These are phyloP conservation scores for Psidium friedrichsthalianum DNA, from an alignment of 345 rosid genomes.

Conservation along the genomic window DNA sequence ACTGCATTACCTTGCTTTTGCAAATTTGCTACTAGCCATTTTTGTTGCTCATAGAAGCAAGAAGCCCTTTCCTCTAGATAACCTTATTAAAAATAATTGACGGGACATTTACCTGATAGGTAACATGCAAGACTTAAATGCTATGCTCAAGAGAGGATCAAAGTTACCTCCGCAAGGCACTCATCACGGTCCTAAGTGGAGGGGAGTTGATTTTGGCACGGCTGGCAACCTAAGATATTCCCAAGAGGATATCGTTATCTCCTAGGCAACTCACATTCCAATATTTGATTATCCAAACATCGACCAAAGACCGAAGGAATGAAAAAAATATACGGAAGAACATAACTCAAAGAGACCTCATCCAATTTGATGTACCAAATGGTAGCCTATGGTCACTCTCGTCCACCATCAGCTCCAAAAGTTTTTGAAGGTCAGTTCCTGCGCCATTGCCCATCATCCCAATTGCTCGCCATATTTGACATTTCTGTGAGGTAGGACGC, in stretches of 20 bases:
- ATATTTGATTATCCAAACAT: neutral
- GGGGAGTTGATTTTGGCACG: constrained; percentile 77
- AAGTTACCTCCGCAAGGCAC: constrained; percentile 2
- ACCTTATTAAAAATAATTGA: neutral
- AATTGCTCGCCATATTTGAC: constrained; percentile 47
- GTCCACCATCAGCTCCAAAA: constrained; percentile 57
- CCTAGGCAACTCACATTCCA: neutral
- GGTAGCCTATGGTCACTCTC: constrained; percentile 77
- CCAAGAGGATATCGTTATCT: neutral
- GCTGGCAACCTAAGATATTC: constrained; percentile 50
- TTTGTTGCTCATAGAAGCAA: neutral
- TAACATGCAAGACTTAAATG: neutral
- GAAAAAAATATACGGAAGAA: neutral
- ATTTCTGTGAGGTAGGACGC: constrained; percentile 47
- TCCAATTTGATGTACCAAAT: constrained; percentile 75
- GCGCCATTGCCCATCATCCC: constrained; percentile 53
- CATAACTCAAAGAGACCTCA: constrained; percentile 31
- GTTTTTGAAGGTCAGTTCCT: constrained; percentile 55
- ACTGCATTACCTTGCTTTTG: neutral
- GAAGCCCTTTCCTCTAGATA: neutral
- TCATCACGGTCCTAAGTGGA: constrained; percentile 47
- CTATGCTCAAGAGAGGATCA: neutral
- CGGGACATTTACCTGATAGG: neutral
- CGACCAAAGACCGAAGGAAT: neutral
- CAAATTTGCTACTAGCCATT: neutral